Evolutionary conservation across 2,329 filamentous ascomycete species (phyloP).

Genomic region (Paraconiothyrium sp.): DNA sequence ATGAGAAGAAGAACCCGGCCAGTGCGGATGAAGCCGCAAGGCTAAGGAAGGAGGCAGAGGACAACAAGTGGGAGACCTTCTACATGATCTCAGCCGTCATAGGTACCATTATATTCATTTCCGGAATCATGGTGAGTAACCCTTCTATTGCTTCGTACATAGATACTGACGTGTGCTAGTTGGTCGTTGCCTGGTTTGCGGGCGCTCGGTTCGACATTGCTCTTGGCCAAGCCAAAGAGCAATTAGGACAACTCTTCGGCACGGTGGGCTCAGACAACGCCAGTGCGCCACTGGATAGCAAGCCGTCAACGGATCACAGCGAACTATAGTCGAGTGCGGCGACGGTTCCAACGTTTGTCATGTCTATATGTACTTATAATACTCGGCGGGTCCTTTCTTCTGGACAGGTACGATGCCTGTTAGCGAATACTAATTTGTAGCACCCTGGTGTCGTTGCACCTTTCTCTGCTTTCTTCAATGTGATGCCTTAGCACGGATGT

Average conservation of each 20-base stretch:
- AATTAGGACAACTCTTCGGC: constrained; percentile 53
- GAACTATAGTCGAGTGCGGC: constrained; percentile 51
- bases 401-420: constrained; percentile 21
- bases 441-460: constrained; percentile 15
- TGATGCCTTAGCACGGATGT: constrained; percentile 86
- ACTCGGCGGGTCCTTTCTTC: constrained; percentile 26
- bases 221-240: constrained; percentile 64
- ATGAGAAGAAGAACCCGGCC: constrained; percentile 37
- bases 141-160: neutral
- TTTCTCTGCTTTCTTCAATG: constrained; percentile 10
- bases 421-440: constrained; percentile 39
- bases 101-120: constrained; percentile 74
- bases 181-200: constrained; percentile 79
- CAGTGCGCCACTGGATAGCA: constrained; percentile 9
- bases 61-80: constrained; percentile 64
- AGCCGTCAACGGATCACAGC: constrained; percentile 44
- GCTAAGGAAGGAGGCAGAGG: constrained; percentile 61
- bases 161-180: constrained; percentile 60
- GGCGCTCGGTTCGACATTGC: constrained; percentile 85
- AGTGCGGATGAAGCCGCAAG: constrained; percentile 66
- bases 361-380: constrained; percentile 46
- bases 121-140: constrained; percentile 78
- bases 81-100: constrained; percentile 75
- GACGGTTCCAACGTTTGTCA: constrained; percentile 14
- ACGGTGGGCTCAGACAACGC: constrained; percentile 16